Base-by-base conservation (phyloP, 192 early-diverging fungal genomes). In the Haplosporangium gracile region DNA sequence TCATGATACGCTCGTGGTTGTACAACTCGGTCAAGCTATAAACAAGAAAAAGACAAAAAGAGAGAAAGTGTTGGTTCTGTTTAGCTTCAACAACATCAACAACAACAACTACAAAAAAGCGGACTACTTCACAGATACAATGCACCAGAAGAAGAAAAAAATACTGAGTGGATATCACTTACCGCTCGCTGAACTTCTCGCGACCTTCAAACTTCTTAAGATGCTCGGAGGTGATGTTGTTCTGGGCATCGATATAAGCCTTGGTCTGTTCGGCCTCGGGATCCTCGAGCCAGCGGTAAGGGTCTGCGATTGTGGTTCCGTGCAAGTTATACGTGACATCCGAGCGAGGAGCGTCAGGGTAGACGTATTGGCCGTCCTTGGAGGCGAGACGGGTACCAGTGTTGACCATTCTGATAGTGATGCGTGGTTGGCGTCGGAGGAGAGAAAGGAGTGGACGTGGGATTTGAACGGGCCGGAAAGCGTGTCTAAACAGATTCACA, bases 201-300 rank as follows among this genome's bases (percentile, higher is more conserved):
- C n/a, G n/a, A n/a, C 71, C 79, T 9, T 74, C 72, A 84, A 88
- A 90, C 75, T 85, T 84, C 22, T 84, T 88, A 32, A 95, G 65
- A 70, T 81, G 91, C 47, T 89, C 83, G 57, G 74, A 74, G 20
- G 90, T 78, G 40, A 95, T 26, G 78, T 82, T 76, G 82, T 91
- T 92, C 78, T 96, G 94, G 18, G 84, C 91, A n/a, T 93, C 83
- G 24, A 95, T 91, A 87, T 94, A 96, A 2, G 82, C 79, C 75
- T 91, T 85, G 74, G 94, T 96, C 78, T 94, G 90, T 38, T 88
- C 80, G 1, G 88, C 78, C 39, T 93, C 89, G n/a, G 94, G 93
- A 65, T 94, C 91, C 78, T 96, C 95, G 38, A 96, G 85, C 92
- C 93, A 93, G 36, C 91, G 88, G 83, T 92, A 94, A 45, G 93